Conservation (phyloP, 371 early-diverging fungal genomes). For the Zychaea mexicana region DNA sequence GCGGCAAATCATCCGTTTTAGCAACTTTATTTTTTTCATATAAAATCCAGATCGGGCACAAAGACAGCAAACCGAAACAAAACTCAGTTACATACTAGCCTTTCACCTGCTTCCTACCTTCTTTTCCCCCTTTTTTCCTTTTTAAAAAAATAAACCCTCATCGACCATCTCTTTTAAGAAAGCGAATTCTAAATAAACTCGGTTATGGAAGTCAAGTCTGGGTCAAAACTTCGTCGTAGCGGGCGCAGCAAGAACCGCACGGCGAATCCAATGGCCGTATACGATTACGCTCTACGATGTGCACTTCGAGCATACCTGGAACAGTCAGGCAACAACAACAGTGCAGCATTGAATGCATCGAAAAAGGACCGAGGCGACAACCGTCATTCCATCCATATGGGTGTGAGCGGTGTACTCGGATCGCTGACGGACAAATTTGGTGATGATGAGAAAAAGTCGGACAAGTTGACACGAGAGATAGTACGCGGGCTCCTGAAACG, state of each 20-base stretch:
- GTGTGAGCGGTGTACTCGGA: conserved; percentile 24
- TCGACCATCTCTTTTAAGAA: not conserved
- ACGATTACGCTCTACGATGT: conserved; percentile 32
- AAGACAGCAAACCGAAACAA: no score
- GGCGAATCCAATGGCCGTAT: conserved; percentile 23
- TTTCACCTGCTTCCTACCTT: no score
- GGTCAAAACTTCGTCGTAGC: conserved; percentile 29
- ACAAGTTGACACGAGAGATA: conserved; percentile 43
- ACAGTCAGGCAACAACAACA: conserved; percentile 4
- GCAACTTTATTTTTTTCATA: no score
- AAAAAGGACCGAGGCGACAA: conserved; percentile 13
- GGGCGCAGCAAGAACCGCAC: conserved; percentile 17
- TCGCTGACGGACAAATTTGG: conserved; percentile 35
- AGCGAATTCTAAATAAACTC: conserved; percentile 2
- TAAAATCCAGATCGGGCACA: no score
- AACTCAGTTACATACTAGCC: no score
- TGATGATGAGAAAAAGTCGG: conserved; percentile 31
- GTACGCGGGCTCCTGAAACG: conserved; percentile 30
- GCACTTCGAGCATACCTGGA: conserved; percentile 33
- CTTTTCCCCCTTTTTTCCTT: no score
- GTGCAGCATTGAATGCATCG: not conserved
- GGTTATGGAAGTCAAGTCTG: conserved; percentile 25
- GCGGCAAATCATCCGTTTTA: no score
- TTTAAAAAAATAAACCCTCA: not conserved
- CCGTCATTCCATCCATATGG: conserved; percentile 17